Evolutionary conservation across 2,329 filamentous ascomycete species (phyloP).

Genomic region (Leptodontidium sp.): DNA sequence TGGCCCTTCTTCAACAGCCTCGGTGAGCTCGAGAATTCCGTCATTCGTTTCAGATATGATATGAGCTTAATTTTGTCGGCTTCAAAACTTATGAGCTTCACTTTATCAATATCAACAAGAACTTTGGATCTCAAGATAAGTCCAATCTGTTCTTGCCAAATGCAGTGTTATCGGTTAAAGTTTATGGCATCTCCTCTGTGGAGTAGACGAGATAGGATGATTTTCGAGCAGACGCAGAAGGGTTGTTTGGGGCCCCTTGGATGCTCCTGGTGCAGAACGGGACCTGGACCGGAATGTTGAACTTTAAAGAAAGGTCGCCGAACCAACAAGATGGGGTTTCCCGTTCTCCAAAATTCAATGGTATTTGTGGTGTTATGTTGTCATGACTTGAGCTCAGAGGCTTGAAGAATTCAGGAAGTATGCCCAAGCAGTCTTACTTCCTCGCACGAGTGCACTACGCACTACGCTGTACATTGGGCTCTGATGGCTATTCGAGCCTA

Average conservation of each 20-base stretch:
- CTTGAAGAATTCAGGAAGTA: background rate
- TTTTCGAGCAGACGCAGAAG: no score
- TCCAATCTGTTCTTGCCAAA: background rate
- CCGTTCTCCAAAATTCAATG: no score
- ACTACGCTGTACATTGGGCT: no score
- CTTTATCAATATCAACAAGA: background rate
- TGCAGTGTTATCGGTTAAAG: background rate
- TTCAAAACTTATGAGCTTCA: background rate
- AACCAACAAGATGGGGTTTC: no score
- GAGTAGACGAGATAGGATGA: no score
- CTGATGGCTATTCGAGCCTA: background rate
- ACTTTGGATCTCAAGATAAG: background rate
- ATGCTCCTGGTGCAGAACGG: no score
- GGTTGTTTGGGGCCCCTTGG: no score
- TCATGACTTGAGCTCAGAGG: no score
- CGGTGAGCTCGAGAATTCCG: constrained; percentile 16
- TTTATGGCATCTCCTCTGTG: background rate
- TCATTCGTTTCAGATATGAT: constrained; percentile 18
- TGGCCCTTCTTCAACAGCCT: constrained; percentile 2
- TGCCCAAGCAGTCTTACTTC: background rate
- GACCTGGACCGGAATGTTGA: no score
- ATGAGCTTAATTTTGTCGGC: background rate
- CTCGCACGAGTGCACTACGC: background rate
- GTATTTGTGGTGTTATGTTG: no score
- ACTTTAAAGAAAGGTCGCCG: no score